Evolutionary conservation across 228 moss, liverwort and hornwort genomes (phyloP), one percentile per base, ranked within the genome.

Genomic region (Sphagnum fallax): DNA sequence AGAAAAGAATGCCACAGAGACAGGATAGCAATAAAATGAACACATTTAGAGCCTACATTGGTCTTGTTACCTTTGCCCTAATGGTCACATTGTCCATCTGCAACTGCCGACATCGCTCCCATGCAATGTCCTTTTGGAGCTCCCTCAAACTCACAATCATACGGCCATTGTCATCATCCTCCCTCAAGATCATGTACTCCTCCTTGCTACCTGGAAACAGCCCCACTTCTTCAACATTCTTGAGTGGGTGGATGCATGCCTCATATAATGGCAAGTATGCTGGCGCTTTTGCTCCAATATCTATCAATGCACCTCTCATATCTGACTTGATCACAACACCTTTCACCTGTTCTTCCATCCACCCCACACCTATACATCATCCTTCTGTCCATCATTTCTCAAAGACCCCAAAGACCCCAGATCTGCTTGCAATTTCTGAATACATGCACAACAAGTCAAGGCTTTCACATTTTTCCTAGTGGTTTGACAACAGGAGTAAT

Each of bases 21-120:
- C 32, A 32, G 32, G 32, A 32, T 32, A 32, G 32, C 51, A 15
- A 49, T 32, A 32, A 32, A 32, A 32, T 32, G 32, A 32, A 32
- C 32, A 32, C 32, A 32, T 32, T 32, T 32, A 32, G 32, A 32
- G 32, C 32, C 32, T 32, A 2, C 32, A 32, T 32, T 32, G 32
- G 32, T 32, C 32, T 32, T 32, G 32, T 69, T n/a, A 69, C 84
- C 53, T 81, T 80, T 5, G 81, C 84, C 60, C 84, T 78, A 15
- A 70, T 50, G 49, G 69, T 32, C n/a, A 70, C 58, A 61, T 70
- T 58, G 47, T 70, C 69, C 8, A 58, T 58, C 48, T 70, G 53
- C 16, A 70, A 48, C 15, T 70, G 69, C 47, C 69, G n/a, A 58
- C 69, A 70, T 8, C 69, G 69, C 61, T 70, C 69, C 69, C 69